Evolutionary conservation across 805 yeast genomes (phyloP), one percentile per base, ranked within the genome.

Genomic region (Brettanomyces bruxellensis): DNA sequence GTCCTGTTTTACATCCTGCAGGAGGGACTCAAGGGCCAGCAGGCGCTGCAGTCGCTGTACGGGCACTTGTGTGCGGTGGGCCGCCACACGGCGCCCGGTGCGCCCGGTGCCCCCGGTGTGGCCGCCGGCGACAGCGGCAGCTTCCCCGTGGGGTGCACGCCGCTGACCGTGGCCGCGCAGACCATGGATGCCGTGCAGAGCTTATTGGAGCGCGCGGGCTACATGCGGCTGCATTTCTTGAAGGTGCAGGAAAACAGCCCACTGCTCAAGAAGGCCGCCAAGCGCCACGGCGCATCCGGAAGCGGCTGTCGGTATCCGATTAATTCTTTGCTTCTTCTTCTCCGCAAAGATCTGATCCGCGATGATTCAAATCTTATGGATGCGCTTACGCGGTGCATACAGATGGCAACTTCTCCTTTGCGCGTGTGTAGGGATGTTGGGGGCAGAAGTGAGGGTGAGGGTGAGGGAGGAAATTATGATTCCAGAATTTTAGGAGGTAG

Each of bases 341-440:
- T 90, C 47, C 83, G 81, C 38, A 77, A 79, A 46, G 72, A 74
- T 6, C 59, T 81, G n/a, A 75, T 88, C 44, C 76, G 76, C 24
- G 85, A 83, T 45, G 95, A 86, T 58, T 78, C 83, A 5, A 77
- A 79, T 5, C 69, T 88, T 51, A 76, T 90, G 81, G 95, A 89
- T 58, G 62, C 81, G 23, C 64, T 89, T 25, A 83, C 95, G 0
- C 71, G 85, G 48, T 78, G 87, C 14, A 69, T 89, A 32, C 93
- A 86, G 56, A 76, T 83, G 42, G 79, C 90, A 3, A 85, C 95
- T 0, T 72, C 84, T 50, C 89, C 95, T 3, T 67, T 89, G 41
- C 71, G 71, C 25, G 18, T 18, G 18, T 18, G 18, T 18, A 18
- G 18, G 18, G 18, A 18, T 18, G 18, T 18, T 18, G 18, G n/a